These are phyloP conservation scores for Ormosia emarginata DNA, from an alignment of 306 rosid species.

Conservation along the genomic window DNA sequence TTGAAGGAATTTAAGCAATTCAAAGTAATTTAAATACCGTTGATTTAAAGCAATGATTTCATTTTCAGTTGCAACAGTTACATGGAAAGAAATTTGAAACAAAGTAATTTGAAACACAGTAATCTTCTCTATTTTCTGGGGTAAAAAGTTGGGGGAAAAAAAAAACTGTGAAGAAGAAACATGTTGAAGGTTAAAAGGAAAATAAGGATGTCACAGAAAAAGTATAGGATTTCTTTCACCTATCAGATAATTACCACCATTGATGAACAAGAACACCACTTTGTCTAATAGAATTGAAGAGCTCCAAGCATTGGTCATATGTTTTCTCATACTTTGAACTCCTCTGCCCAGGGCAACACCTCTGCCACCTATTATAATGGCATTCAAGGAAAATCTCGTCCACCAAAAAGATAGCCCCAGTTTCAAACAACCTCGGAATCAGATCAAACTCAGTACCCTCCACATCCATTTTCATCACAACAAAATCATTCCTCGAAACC, in stretches of 20 bases:
- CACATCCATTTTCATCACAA: conserved; percentile 99
- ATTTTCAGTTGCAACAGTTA: conserved; percentile 40
- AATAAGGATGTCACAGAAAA: conserved; percentile 24
- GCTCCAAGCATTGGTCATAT: conserved; percentile 77
- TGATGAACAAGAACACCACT: conserved; percentile 97
- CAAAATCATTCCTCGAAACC: conserved; percentile 70
- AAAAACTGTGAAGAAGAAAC: neutral
- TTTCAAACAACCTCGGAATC: conserved; percentile 76
- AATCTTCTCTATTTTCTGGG: conserved; percentile 20
- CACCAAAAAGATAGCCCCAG: conserved; percentile 88
- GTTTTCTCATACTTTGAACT: conserved; percentile 82
- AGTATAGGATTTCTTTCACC: neutral
- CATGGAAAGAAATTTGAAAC: conserved; percentile 26
- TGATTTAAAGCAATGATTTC: conserved; percentile 32
- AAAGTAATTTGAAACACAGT: neutral
- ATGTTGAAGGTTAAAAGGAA: conserved; percentile 15
- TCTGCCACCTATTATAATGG: conserved; percentile 97
- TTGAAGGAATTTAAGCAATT: too few relatives aligned
- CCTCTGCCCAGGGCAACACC: conserved; percentile 93
- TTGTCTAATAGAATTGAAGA: conserved; percentile 70
- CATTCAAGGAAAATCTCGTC: conserved; percentile 96
- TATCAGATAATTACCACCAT: conserved; percentile 67
- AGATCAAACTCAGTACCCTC: conserved; percentile 93
- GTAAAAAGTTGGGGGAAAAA: neutral
- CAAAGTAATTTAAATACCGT: neutral